Evolutionary conservation across 495 filamentous ascomycete genomes (phyloP).

Genomic region (Tuber indicum): DNA sequence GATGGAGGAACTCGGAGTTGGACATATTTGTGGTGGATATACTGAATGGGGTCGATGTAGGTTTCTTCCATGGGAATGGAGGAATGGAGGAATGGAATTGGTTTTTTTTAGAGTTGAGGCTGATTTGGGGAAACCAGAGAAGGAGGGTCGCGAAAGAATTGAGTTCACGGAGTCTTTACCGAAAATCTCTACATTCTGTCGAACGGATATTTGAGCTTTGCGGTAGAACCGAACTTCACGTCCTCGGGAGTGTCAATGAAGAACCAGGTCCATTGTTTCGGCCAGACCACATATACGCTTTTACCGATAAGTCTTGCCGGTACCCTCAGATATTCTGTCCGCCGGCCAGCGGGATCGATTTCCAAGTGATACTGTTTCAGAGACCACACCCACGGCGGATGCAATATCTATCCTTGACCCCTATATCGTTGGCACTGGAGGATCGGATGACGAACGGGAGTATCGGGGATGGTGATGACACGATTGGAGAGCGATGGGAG

Average conservation of each 20-base stretch:
- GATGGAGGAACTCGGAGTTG: conserved; percentile 86
- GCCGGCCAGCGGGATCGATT: conserved; percentile 52
- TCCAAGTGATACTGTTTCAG: conserved; percentile 86
- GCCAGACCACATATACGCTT: conserved; percentile 63
- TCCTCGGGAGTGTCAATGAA: conserved; percentile 61
- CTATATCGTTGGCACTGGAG: conserved; percentile 78
- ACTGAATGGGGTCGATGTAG: conserved; percentile 83
- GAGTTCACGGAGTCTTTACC: conserved; percentile 72
- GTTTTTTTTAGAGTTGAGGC: conserved; percentile 23
- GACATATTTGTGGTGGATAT: conserved; percentile 87
- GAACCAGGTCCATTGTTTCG: conserved; percentile 48
- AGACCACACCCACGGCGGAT: conserved; percentile 78
- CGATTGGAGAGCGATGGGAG: conserved; percentile 48
- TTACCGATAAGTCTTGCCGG: conserved; percentile 51
- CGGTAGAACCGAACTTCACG: conserved; percentile 72
- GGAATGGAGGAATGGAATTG: background rate
- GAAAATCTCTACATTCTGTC: conserved; percentile 74
- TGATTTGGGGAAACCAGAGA: conserved; percentile 45
- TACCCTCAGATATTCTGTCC: conserved; percentile 69
- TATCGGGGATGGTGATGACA: conserved; percentile 59
- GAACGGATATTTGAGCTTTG: conserved; percentile 75
- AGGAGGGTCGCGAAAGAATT: conserved; percentile 82
- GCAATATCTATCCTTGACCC: conserved; percentile 91
- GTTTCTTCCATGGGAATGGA: conserved; percentile 24
- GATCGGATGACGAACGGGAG: conserved; percentile 60